phyloP scores from a whole-genome alignment of 2,329 filamentous ascomycete genomes.

The Penicillium sp. region DNA sequence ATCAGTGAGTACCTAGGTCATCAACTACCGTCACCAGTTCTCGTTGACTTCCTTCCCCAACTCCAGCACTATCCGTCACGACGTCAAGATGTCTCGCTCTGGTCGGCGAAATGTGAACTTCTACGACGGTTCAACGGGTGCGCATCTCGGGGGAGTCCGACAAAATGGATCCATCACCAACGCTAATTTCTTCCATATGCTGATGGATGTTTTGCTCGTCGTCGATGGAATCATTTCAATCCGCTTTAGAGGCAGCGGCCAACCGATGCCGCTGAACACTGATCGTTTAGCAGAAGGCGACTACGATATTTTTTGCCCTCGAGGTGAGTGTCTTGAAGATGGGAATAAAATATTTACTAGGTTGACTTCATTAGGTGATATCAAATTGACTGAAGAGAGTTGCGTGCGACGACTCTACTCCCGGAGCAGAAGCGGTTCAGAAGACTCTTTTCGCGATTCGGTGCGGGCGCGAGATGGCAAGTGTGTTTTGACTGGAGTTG shows the following conservation, averaged over 20 bases:
- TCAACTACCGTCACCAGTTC: too few species aligned
- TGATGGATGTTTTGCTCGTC: slow-evolving; percentile 6
- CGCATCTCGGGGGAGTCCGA: slow-evolving; percentile 6
- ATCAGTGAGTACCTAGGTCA: too few species aligned
- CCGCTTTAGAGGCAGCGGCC: not conserved
- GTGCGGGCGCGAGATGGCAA: slow-evolving; percentile 5
- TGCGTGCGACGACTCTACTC: slow-evolving; percentile 6
- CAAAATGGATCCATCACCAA: slow-evolving; percentile 11
- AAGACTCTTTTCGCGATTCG: not conserved
- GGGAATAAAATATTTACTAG: not conserved
- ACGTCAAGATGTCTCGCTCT: not conserved
- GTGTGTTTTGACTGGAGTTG: slow-evolving; percentile 6
- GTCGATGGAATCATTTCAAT: slow-evolving; percentile 1
- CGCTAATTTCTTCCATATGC: slow-evolving; percentile 11
- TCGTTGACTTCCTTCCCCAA: too few species aligned
- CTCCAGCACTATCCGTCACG: not conserved
- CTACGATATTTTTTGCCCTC: slow-evolving; percentile 5
- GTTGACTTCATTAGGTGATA: slow-evolving; percentile 6
- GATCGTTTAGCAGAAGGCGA: slow-evolving; percentile 3
- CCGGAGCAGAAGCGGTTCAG: not conserved
- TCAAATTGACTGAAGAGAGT: slow-evolving; percentile 5
- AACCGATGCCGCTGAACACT: slow-evolving; percentile 4
- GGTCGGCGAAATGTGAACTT: slow-evolving; percentile 9
- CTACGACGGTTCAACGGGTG: slow-evolving; percentile 6
- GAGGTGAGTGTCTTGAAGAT: not conserved